phyloP scores from a whole-genome alignment of 2,329 filamentous ascomycete species.

The Aspergillus floridensis region DNA sequence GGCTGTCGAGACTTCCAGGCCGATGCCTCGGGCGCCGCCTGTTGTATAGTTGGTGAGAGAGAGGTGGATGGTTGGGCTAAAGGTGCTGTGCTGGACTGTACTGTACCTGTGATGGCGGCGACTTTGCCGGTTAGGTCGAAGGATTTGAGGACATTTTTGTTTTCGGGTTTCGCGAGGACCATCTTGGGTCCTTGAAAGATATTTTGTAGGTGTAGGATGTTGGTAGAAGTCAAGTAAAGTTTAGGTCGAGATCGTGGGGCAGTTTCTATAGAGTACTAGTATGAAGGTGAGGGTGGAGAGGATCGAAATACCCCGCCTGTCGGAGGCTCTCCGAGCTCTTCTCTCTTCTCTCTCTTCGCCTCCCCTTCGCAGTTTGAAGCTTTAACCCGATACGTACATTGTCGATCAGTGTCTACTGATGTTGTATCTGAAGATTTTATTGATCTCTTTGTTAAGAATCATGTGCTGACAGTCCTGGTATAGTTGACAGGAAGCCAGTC shows the following conservation, averaged over 20 bases:
- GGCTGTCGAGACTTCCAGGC: conserved; percentile 41
- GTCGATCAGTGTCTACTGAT: too few species aligned
- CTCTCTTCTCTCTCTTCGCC: not conserved
- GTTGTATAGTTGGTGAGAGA: not conserved
- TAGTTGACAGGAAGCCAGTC: too few species aligned
- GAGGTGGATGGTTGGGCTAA: not conserved
- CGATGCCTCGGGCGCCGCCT: conserved; percentile 38
- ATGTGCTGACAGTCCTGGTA: too few species aligned
- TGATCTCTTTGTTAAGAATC: too few species aligned
- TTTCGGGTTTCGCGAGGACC: conserved; percentile 26
- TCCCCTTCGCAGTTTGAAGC: too few species aligned
- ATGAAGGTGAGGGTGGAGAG: not conserved
- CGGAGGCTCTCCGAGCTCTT: not conserved
- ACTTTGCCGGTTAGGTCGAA: conserved; percentile 32
- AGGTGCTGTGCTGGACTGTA: too few species aligned
- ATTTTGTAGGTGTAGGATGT: not conserved
- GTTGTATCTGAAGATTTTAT: too few species aligned
- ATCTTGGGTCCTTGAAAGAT: conserved; percentile 11
- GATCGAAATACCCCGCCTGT: not conserved
- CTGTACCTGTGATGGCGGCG: conserved; percentile 25
- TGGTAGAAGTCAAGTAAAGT: not conserved
- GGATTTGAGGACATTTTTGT: conserved; percentile 26
- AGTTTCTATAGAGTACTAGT: not conserved
- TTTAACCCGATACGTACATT: too few species aligned
- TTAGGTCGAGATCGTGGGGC: not conserved